Evolutionary conservation across 257 asterid genomes (phyloP), one percentile per base, ranked within the genome.

Genomic region (Fraxinus anomala): DNA sequence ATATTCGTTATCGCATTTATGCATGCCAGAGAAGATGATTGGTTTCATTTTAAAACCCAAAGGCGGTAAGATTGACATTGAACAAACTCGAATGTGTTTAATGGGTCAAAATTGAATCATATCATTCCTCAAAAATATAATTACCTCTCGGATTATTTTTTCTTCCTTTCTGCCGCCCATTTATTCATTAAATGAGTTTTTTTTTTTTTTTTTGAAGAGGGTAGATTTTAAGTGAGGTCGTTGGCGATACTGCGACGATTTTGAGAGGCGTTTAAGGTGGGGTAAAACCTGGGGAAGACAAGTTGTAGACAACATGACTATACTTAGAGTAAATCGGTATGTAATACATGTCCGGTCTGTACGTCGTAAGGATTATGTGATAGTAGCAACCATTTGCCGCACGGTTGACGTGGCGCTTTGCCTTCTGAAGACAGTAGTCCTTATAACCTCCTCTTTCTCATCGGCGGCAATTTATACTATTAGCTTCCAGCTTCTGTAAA

Each of bases 321-420:
- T 91, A 78, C 81, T 70, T 86, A 73, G 88, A 82, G 90, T 4
- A 73, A 83, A 81, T 81, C 97, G 88, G 31, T 69, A 87, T 19
- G 80, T 77, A 10, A 24, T 59, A 21, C 91, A 92, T 89, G 97
- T 86, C 89, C 96, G 88, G 6, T 23, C 90, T 39, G 86, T 79
- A 68, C 96, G 98, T 80, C 96, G 92, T 79, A 87, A 86, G 88
- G 96, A 88, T 85, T 87, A 93, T 83, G 79, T 92, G 73, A 91
- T 14, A 88, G 76, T 81, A 88, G 85, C 90, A 91, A 89, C 79
- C 96, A 95, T 88, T 89, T 92, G 89, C 96, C 97, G 88, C 96
- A 95, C 99, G 99, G 99, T 73, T 97, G 99, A 81, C 98, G 99
- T 69, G 99, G 99, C 23, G 99, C 99, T 10, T 82, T 89, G 78